phyloP scores from a whole-genome alignment of 768 basidiomycete genomes.

The Boletellus sp. region DNA sequence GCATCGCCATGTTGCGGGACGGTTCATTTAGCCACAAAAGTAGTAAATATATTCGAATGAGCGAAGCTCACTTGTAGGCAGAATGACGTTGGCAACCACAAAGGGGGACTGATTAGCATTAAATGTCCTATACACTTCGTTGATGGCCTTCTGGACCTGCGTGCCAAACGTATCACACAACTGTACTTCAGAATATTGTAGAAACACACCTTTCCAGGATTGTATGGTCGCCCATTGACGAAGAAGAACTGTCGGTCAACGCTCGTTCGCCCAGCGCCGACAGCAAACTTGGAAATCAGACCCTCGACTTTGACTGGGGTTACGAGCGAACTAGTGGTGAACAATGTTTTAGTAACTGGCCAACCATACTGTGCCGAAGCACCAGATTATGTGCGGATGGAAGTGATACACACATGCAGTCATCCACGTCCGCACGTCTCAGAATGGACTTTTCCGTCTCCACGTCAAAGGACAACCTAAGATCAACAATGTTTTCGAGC shows the following conservation, averaged over 20 bases:
- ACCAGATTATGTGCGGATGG: not conserved
- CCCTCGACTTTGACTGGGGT: constrained; percentile 63
- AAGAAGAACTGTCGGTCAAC: constrained; percentile 91
- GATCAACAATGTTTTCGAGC: constrained; percentile 68
- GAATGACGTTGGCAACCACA: constrained; percentile 29
- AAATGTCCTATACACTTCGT: constrained; percentile 2
- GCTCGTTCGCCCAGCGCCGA: constrained; percentile 71
- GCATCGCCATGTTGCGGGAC: not conserved
- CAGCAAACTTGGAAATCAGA: constrained; percentile 76
- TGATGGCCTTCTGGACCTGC: constrained; percentile 7
- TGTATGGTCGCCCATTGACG: constrained; percentile 86
- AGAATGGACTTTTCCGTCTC: constrained; percentile 49
- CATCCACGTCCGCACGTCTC: constrained; percentile 19
- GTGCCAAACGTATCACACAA: not conserved
- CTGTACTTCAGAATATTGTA: not conserved
- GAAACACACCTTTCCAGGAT: constrained; percentile 3
- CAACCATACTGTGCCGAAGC: not conserved
- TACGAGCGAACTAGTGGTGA: constrained; percentile 11
- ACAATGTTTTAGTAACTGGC: not conserved
- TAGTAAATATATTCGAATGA: no score
- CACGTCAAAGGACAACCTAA: constrained; percentile 68
- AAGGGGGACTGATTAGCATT: constrained; percentile 46
- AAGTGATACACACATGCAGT: constrained; percentile 19
- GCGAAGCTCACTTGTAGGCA: constrained; percentile 71
- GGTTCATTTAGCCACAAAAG: not conserved